Conservation (phyloP, 2,329 filamentous ascomycete genomes). For the Claviceps africana region DNA sequence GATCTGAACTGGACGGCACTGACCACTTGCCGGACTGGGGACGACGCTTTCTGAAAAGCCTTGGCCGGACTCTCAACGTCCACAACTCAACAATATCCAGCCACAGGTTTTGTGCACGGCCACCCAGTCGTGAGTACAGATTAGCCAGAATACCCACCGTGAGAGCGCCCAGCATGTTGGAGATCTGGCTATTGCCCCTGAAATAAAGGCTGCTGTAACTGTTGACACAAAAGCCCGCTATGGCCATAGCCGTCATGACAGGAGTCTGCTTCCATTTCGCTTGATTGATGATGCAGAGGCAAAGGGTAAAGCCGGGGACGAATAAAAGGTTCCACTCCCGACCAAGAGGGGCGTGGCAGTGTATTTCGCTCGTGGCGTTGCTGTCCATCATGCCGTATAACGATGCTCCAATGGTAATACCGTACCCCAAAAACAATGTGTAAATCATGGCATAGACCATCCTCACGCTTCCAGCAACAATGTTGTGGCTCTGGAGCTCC, state of each 20-base stretch:
- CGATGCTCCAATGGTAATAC: conserved; percentile 55
- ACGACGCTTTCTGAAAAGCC: conserved; percentile 19
- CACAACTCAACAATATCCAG: conserved; percentile 35
- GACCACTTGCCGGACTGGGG: conserved; percentile 18
- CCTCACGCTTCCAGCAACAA: conserved; percentile 58
- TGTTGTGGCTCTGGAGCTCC: conserved; percentile 55
- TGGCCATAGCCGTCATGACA: conserved; percentile 59
- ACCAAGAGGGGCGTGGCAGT: conserved; percentile 30
- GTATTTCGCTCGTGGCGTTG: conserved; percentile 32
- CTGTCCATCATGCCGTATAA: conserved; percentile 50
- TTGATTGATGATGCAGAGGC: conserved; percentile 66
- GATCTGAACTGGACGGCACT: conserved; percentile 16
- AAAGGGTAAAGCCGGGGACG: conserved; percentile 60
- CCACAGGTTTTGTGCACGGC: conserved; percentile 40
- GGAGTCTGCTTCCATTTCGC: conserved; percentile 68
- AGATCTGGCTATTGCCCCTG: conserved; percentile 56
- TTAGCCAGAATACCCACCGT: conserved; percentile 67
- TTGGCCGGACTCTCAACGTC: conserved; percentile 29
- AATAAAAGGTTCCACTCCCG: conserved; percentile 49
- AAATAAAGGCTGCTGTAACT: conserved; percentile 57
- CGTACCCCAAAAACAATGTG: conserved; percentile 59
- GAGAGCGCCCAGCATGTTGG: conserved; percentile 64
- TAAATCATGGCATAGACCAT: conserved; percentile 68
- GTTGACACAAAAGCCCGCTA: conserved; percentile 63
- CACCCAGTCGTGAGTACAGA: conserved; percentile 56